Conservation (phyloP, 202 grass and related monocot genomes). For the Bolboschoenoplectus hybrid region DNA sequence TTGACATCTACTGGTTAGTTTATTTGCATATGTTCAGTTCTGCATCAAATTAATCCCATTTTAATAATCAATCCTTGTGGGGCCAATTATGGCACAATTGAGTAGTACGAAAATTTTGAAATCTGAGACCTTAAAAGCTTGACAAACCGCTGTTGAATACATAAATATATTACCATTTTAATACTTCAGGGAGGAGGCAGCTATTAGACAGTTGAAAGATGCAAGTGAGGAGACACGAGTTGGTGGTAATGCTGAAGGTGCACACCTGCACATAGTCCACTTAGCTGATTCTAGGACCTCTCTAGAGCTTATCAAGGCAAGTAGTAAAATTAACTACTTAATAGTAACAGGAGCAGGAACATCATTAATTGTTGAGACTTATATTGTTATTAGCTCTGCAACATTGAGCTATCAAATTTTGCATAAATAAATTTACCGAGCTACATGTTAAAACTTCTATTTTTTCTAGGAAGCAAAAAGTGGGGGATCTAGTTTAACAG, state of each 20-base stretch:
- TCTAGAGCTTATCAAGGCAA: conserved; percentile 79
- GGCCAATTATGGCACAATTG: neutral
- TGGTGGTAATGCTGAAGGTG: conserved; percentile 75
- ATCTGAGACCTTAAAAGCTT: neutral
- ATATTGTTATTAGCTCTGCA: neutral
- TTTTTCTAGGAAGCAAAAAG: conserved; percentile 66
- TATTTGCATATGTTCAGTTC: neutral
- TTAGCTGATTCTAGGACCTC: conserved; percentile 79
- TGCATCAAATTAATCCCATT: neutral
- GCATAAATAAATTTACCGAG: neutral
- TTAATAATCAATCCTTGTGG: neutral
- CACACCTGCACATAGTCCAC: conserved; percentile 91
- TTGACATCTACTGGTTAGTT: neutral
- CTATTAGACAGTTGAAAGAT: conserved; percentile 70
- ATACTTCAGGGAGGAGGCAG: conserved; percentile 75
- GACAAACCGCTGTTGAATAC: neutral
- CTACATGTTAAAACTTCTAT: neutral
- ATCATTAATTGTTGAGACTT: neutral
- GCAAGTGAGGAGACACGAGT: conserved; percentile 64
- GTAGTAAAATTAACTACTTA: neutral
- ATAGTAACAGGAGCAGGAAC: neutral
- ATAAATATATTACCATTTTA: neutral
- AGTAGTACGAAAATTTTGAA: neutral
- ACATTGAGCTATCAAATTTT: neutral
- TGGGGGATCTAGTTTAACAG: conserved; percentile 61